These are phyloP conservation scores for Echinochloa phyllopogon DNA, from an alignment of 176 grass and related monocot species.

Conservation along the genomic window DNA sequence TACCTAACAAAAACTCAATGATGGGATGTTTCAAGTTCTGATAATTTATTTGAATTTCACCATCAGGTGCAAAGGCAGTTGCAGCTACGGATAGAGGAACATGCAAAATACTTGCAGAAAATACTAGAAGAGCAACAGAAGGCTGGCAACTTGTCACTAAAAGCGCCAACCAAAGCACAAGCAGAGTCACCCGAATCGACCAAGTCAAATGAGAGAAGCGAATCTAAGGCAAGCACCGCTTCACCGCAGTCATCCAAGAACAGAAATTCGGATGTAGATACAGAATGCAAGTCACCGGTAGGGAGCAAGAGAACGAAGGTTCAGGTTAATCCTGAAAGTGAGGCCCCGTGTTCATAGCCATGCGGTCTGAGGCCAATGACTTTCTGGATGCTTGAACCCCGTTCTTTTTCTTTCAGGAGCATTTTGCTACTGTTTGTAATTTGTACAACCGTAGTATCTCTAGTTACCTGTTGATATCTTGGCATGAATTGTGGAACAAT, in stretches of 20 bases:
- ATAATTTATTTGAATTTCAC: slow-evolving; percentile 23
- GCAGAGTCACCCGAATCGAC: slow-evolving; percentile 23
- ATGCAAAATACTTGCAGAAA: slow-evolving; percentile 92
- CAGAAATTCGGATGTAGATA: slow-evolving; percentile 35
- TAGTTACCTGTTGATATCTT: slow-evolving; percentile 8
- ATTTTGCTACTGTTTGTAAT: not conserved
- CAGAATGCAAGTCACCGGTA: slow-evolving; percentile 19
- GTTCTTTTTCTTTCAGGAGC: not conserved
- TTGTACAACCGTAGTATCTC: not conserved
- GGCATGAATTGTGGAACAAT: slow-evolving; percentile 5
- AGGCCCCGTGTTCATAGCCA: slow-evolving; percentile 39
- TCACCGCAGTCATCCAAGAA: slow-evolving; percentile 33
- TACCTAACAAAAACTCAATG: not conserved
- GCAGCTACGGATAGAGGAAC: slow-evolving; percentile 88
- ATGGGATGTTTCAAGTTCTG: not conserved
- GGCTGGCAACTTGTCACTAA: slow-evolving; percentile 39
- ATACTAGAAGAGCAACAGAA: slow-evolving; percentile 92
- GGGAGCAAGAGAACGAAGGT: slow-evolving; percentile 51
- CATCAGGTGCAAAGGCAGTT: slow-evolving; percentile 81
- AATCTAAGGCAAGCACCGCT: not conserved
- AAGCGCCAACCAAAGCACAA: slow-evolving; percentile 29
- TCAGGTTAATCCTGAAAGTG: slow-evolving; percentile 34
- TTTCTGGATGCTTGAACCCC: not conserved
- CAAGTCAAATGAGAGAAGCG: slow-evolving; percentile 12
- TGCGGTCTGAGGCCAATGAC: not conserved